Evolutionary conservation across 164 flowering plant genomes (phyloP), one percentile per base, ranked within the genome.

Genomic region (Vitis riparia): DNA sequence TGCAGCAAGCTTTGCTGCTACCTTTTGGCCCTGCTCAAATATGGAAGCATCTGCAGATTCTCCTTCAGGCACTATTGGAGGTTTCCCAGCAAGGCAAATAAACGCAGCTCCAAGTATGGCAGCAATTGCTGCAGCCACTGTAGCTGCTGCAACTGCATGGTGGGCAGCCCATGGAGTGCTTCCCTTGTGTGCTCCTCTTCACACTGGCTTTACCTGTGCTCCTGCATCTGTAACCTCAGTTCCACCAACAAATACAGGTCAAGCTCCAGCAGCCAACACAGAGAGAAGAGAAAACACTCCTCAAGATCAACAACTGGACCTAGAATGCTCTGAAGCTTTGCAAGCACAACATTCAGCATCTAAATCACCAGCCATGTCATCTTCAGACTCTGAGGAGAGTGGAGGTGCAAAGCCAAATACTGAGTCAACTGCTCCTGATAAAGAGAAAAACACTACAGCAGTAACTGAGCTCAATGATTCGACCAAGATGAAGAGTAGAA

Each of bases 111-210:
- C 96, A 56, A 87, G 87, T 74, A 76, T 88, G 80, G 88, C 89
- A 30, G 93, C 89, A 55, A 72, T 94, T 68, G 94, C 93, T 71
- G 97, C 90, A 30, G 89, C 97, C 47, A 95, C 98, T 14, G 92
- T 92, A 30, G 91, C 98, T 16, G 97, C 99, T 67, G 98, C 99
- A 67, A 82, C 96, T 61, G 99, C 99, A 71, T 92, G 99, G 99
- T 95, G 99, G 99, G 91, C 97, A 60, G 81, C 98, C 61, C 89
- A 93, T 72, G 99, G 98, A 37, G 64, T 90, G 60, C 73, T 95
- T 59, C 98, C 96, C 16, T 51, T 88, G 51, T 88, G 90, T 71
- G 76, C 88, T 73, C 89, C 91, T 56, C 73, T 78, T 65, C 89
- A 81, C 68, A 44, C 85, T 50, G 80, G 86, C 51, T 88, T 85